Evolutionary conservation across 192 early-diverging fungal species (phyloP).

Genomic region (Linnemannia hyalina): DNA sequence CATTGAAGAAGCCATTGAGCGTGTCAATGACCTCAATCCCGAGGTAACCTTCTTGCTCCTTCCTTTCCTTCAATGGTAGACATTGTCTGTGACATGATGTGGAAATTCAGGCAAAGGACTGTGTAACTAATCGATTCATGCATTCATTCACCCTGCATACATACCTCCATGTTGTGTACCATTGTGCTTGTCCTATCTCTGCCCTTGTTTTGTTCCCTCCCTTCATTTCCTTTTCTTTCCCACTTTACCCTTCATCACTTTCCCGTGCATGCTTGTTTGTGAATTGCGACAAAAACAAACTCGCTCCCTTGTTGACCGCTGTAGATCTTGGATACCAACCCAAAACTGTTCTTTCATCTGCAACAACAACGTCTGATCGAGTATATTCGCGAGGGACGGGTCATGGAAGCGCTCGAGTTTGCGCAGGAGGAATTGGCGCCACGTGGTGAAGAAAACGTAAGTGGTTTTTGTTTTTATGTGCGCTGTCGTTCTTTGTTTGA

Average conservation of each 20-base stretch:
- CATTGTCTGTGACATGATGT: conserved; percentile 6
- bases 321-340: conserved; percentile 94
- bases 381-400: conserved; percentile 85
- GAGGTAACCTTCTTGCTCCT: conserved; percentile 71
- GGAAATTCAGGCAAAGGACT: not conserved
- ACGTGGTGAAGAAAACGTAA: conserved; percentile 95
- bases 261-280: conserved; percentile 17
- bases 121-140: conserved; percentile 22
- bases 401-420: conserved; percentile 92
- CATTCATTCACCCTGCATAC: conserved; percentile 3
- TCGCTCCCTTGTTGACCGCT: not conserved
- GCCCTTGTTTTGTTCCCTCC: conserved; percentile 3
- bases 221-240: not conserved
- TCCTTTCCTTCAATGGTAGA: not conserved
- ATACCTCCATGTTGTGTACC: not conserved
- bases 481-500: not conserved
- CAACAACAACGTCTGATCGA: conserved; percentile 99
- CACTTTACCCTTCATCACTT: not conserved
- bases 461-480: conserved; percentile 10
- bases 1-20: conserved; percentile 93
- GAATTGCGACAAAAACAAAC: not conserved
- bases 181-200: not conserved
- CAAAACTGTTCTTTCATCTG: conserved; percentile 93
- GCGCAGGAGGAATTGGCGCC: conserved; percentile 98
- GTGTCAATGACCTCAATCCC: conserved; percentile 99